phyloP scores from a whole-genome alignment of 1,139 yeast species.

The Diutina ranongensis region DNA sequence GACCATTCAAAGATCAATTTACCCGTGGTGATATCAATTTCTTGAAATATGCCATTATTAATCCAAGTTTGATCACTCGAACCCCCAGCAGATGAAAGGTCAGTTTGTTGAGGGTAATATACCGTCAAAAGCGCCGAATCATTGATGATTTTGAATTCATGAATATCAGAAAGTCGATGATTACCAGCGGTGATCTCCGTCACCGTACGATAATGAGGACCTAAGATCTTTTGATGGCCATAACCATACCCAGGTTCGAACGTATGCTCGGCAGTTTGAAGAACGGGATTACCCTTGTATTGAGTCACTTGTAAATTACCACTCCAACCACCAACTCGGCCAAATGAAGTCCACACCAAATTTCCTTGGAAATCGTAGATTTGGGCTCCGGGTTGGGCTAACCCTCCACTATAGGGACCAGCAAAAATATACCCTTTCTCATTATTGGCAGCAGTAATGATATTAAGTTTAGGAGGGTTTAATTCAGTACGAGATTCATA shows the following conservation, averaged over 20 bases:
- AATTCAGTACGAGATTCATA: conserved; percentile 23
- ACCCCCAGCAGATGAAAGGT: conserved; percentile 16
- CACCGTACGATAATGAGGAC: conserved; percentile 17
- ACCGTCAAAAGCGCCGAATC: conserved; percentile 20
- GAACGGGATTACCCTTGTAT: conserved; percentile 15
- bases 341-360: conserved; percentile 24
- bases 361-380: conserved; percentile 22
- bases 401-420: conserved; percentile 20
- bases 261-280: conserved; percentile 23
- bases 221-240: conserved; percentile 22
- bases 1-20: conserved; percentile 27
- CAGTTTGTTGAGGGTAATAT: conserved; percentile 20
- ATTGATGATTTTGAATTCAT: conserved; percentile 21
- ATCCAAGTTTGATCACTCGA: conserved; percentile 19
- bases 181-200: conserved; percentile 22
- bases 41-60: conserved; percentile 23
- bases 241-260: conserved; percentile 23
- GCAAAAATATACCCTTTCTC: conserved; percentile 20
- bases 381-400: conserved; percentile 16
- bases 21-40: conserved; percentile 24
- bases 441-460: conserved; percentile 13
- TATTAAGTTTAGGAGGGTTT: conserved; percentile 21
- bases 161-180: conserved; percentile 21
- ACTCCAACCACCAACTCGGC: conserved; percentile 20
- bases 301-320: conserved; percentile 22